These are phyloP conservation scores for Zelopaecilomyces penicillatus DNA, from an alignment of 2,329 filamentous ascomycete genomes.

Conservation along the genomic window DNA sequence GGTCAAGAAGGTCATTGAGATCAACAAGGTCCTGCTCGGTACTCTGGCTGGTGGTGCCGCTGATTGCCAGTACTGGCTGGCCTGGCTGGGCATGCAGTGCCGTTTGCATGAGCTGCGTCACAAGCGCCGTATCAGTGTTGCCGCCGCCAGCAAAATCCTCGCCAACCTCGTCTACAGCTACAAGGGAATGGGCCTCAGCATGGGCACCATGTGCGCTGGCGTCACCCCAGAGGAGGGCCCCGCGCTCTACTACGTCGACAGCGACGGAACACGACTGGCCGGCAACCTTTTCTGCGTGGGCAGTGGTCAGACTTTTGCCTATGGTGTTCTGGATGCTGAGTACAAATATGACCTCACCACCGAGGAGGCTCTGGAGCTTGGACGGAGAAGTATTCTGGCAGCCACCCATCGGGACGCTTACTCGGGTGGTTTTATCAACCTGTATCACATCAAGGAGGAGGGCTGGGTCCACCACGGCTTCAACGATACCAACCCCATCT, in stretches of 20 bases:
- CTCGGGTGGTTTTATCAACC: conserved; percentile 96
- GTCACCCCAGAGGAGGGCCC: conserved; percentile 93
- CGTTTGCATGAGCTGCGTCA: conserved; percentile 97
- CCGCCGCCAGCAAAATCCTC: conserved; percentile 95
- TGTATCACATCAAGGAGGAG: conserved; percentile 98
- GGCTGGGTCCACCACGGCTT: conserved; percentile 99
- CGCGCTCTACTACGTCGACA: conserved; percentile 96
- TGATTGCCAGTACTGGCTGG: conserved; percentile 99
- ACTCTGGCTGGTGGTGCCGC: conserved; percentile 98
- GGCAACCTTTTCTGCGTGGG: conserved; percentile 98
- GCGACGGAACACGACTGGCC: conserved; percentile 79
- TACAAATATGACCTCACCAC: conserved; percentile 83
- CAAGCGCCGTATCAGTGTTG: conserved; percentile 97
- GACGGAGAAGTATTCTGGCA: conserved; percentile 84
- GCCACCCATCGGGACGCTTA: conserved; percentile 97
- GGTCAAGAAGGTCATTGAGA: conserved; percentile 99
- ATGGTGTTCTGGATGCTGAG: conserved; percentile 93
- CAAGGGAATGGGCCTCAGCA: conserved; percentile 97
- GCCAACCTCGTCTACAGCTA: conserved; percentile 97
- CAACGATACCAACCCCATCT: conserved; percentile 95
- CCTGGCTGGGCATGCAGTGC: conserved; percentile 98
- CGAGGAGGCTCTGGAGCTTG: conserved; percentile 85
- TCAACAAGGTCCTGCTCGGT: conserved; percentile 86
- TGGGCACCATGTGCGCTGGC: conserved; percentile 99
- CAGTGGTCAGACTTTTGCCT: conserved; percentile 96